Percentiles rank a stretch among this genome's conserved stretches.
Conservation (phyloP, 139 green algal species). For the Picochlorum sp. region DNA sequence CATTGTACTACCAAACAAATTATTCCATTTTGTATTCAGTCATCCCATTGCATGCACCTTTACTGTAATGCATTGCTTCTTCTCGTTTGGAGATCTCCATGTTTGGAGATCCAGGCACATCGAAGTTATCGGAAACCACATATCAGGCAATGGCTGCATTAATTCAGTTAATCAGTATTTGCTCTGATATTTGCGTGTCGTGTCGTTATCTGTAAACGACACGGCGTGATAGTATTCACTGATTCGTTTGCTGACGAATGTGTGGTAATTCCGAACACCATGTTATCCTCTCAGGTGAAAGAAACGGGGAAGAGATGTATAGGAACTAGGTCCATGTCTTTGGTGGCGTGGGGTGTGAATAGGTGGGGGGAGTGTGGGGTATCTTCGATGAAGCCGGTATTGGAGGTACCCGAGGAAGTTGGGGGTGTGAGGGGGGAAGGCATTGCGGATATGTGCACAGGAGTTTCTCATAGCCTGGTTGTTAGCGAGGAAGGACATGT, state of each 20-base stretch:
- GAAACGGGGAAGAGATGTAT: neutral
- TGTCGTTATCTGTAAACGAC: too few species aligned
- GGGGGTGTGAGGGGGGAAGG: neutral
- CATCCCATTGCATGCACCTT: too few species aligned
- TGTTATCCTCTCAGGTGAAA: neutral
- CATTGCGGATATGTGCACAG: neutral
- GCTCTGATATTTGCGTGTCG: too few species aligned
- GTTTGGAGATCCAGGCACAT: too few species aligned
- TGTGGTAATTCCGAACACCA: neutral
- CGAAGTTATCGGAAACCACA: too few species aligned
- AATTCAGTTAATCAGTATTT: too few species aligned
- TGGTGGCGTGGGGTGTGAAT: slow-evolving; percentile 1
- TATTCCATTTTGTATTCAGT: too few species aligned
- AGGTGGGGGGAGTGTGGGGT: neutral
- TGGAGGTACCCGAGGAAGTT: neutral
- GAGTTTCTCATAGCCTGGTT: neutral
- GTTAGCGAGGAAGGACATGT: slow-evolving; percentile 28
- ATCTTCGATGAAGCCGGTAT: neutral
- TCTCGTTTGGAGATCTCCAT: too few species aligned
- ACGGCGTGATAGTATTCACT: too few species aligned
- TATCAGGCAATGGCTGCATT: too few species aligned
- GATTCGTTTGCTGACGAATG: too few species aligned
- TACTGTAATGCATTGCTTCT: too few species aligned
- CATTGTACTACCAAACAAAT: slow-evolving; percentile 1
- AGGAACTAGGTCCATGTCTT: neutral